Base-by-base conservation (phyloP, 2,329 filamentous ascomycete species). In the Xylariaceae sp. region DNA sequence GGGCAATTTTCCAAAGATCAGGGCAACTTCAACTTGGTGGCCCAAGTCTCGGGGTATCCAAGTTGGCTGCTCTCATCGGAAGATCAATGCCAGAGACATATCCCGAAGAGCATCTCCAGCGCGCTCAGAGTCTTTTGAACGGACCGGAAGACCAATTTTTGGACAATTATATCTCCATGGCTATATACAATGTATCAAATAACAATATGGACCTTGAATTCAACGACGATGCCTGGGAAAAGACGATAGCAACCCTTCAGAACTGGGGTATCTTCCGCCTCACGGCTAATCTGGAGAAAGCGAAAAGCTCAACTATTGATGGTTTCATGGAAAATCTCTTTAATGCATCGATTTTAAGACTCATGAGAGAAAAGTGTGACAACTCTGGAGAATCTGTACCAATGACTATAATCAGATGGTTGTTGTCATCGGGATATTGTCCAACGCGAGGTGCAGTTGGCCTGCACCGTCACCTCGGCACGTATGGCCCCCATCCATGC, bases 71-170 rank as follows among this genome's bases (percentile, higher is more conserved):
- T 37, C 19, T 47, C n/a, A 40, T 43, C 19, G 40, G 37, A 22
- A 37, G 16, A 40, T 43, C 40, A 37, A 47, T 47, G 45, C 45
- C 45, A 7, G 45, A 47, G 40, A 29, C 3, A 2, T 47, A 43
- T 10, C 19, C 40, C 17, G 11, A 47, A 19, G 40, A 47, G 16
- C 34, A 40, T 23, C 27, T 47, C 17, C 17, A 43, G 37, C 45
- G 40, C 10, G 45, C 40, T 11, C 27, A 47, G 16, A 22, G 7
- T 37, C 36, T 43, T 32, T 23, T 37, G 14, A 44, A 8, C 17
- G 23, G 35, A 29, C 25, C 40, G 22, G 8, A 27, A 22, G 36
- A 40, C 23, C 40, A 44, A 4, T 29, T n/a, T 29, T 4, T n/a
- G n/a, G n/a, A n/a, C n/a, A n/a, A n/a, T n/a, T 36, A 22, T 22